phyloP scores from a whole-genome alignment of 345 rosid species.

The Clarkia xantiana region DNA sequence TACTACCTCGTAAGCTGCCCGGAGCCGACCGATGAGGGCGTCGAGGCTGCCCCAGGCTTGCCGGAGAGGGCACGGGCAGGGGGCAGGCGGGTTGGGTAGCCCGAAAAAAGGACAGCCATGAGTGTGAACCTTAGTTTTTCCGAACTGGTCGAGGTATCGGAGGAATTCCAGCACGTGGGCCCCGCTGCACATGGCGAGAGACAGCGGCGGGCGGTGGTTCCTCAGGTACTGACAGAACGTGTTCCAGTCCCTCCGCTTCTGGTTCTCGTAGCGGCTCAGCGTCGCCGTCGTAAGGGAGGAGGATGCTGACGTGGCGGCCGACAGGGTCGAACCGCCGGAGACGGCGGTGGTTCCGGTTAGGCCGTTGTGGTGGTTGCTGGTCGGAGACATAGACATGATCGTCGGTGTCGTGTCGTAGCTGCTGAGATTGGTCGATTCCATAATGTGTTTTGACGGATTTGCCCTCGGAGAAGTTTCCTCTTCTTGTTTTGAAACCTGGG shows the following conservation, averaged over 20 bases:
- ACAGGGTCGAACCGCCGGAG: slow-evolving; percentile 7
- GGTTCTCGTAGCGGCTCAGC: slow-evolving; percentile 76
- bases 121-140: slow-evolving; percentile 69
- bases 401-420: neutral
- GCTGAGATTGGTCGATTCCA: slow-evolving; percentile 10
- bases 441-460: neutral
- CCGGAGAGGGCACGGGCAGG: slow-evolving; percentile 81
- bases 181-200: slow-evolving; percentile 64
- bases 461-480: neutral
- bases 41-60: slow-evolving; percentile 99
- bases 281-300: slow-evolving; percentile 21
- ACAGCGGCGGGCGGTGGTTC: slow-evolving; percentile 67
- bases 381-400: slow-evolving; percentile 1
- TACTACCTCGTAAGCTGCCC: slow-evolving; percentile 95
- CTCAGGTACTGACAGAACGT: slow-evolving; percentile 79
- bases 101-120: slow-evolving; percentile 85
- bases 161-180: slow-evolving; percentile 84
- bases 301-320: slow-evolving; percentile 20
- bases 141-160: slow-evolving; percentile 59
- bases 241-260: slow-evolving; percentile 84
- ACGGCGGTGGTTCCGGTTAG: slow-evolving; percentile 5
- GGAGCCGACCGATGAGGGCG: slow-evolving; percentile 87
- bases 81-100: slow-evolving; percentile 72
- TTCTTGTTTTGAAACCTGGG: neutral
- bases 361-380: slow-evolving; percentile 2